Base-by-base conservation (phyloP, 306 rosid genomes). In the Cucumis hystrix region DNA sequence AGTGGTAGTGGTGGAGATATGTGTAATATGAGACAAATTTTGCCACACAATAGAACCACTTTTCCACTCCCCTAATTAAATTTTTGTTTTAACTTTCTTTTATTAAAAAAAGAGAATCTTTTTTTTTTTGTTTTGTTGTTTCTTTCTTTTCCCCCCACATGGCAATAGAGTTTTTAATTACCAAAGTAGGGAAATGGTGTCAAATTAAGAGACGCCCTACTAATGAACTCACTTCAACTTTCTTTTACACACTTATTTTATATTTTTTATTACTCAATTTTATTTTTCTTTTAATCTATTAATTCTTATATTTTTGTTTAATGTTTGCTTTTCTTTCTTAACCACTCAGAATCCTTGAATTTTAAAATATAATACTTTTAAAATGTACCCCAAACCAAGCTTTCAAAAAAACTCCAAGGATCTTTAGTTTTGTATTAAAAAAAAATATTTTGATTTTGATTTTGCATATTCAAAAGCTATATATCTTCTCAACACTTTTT, bases 1-100 rank as follows among this genome's bases (percentile, higher is more conserved):
- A 28, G 37, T 33, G 37, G 37, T 33, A 5, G 37, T 33, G 75
- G 39, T 21, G 58, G 75, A 47, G 41, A 1, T 70, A 23, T 37
- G 75, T 71, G 73, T 52, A 61, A 70, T 83, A 78, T 79, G 74
- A 55, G 84, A 86, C 96, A 86, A 90, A 84, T 21, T 57, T 77
- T 86, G 86, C 86, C 88, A 84, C 84, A 70, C 76, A 67, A 21
- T 49, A 35, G 35, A 55, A 68, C 58, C 82, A 68, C 88, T 84
- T 80, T 80, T 57, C 54, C 47, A 79, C 49, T 56, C n/a, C 63
- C n/a, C 71, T 81, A 74, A 18, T 4, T 74, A 12, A 12, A 14
- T 11, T 3, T 11, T 43, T 41, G 9, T 43, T 40, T 65, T 33
- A 28, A 28, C 33, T n/a, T n/a, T n/a, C n/a, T n/a, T n/a, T n/a